A percentile compares a stretch with the other conserved stretches of the same genome.
Conservation (phyloP, 768 basidiomycete species). For the Suillus subaureus region DNA sequence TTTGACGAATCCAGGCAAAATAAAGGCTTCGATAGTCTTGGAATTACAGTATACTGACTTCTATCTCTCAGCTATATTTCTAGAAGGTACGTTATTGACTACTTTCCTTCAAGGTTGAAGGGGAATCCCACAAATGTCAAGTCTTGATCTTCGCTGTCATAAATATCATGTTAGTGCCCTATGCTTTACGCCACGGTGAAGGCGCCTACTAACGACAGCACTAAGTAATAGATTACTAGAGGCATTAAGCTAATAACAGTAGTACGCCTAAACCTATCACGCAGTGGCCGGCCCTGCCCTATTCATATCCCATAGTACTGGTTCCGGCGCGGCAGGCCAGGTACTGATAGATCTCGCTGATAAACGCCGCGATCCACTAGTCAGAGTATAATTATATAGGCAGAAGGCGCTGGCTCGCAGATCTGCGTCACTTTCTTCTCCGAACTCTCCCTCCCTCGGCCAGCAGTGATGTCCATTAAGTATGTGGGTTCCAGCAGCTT, state of each 20-base stretch:
- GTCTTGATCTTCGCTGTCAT: background rate
- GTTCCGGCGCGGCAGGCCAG: background rate
- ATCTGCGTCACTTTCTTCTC: background rate
- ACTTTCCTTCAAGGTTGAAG: background rate
- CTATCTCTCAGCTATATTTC: background rate
- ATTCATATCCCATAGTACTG: background rate
- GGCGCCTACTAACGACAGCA: background rate
- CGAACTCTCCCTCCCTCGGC: too few relatives aligned
- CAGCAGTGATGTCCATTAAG: background rate
- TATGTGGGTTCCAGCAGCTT: slow-evolving; percentile 5
- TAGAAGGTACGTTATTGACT: background rate
- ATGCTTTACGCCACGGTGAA: background rate
- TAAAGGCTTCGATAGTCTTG: background rate
- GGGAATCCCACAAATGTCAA: background rate
- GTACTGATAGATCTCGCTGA: background rate
- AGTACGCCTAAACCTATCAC: background rate
- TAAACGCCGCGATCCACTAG: background rate
- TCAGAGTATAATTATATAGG: background rate
- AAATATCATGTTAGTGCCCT: background rate
- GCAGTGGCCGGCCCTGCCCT: background rate
- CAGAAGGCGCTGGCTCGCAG: background rate
- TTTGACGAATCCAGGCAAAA: background rate
- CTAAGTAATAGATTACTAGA: background rate
- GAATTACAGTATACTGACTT: background rate
- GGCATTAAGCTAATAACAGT: background rate